phyloP scores from a whole-genome alignment of 2,329 filamentous ascomycete species.

The Xylariaceae sp. region DNA sequence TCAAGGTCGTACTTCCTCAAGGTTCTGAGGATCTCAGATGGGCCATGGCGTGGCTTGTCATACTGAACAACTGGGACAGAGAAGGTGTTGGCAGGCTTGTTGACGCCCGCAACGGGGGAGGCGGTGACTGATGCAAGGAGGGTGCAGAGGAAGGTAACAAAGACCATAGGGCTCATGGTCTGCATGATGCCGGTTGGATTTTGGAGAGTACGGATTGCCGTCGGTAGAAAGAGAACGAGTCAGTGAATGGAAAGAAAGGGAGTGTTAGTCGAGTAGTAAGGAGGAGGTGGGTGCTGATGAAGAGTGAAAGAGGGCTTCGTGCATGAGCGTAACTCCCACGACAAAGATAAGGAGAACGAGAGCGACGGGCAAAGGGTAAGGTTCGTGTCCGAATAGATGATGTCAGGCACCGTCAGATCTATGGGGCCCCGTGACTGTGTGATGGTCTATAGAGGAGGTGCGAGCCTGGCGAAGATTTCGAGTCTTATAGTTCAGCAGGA shows the following conservation, averaged over 20 bases:
- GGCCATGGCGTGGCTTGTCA: conserved; percentile 25
- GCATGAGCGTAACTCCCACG: background rate
- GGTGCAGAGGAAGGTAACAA: conserved; percentile 21
- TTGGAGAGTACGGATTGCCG: background rate
- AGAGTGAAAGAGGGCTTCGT: background rate
- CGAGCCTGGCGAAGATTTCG: background rate
- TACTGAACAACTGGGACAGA: conserved; percentile 28
- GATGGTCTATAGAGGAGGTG: background rate
- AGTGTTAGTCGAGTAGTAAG: background rate
- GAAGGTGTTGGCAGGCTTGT: conserved; percentile 20
- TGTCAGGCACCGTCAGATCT: background rate
- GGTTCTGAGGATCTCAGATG: conserved; percentile 30
- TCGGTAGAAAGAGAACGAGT: background rate
- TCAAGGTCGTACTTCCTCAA: conserved; percentile 33
- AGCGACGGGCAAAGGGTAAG: background rate
- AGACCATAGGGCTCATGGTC: conserved; percentile 16
- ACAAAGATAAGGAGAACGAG: background rate
- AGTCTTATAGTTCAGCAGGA: conserved; percentile 6
- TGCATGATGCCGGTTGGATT: conserved; percentile 18
- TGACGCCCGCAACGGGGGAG: conserved; percentile 8
- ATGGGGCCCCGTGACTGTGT: too few relatives aligned
- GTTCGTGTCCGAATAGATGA: background rate
- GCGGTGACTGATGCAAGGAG: conserved; percentile 18
- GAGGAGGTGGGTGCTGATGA: background rate
- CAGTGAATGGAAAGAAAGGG: background rate